A percentile compares a stretch with the other conserved stretches of the same genome.
phyloP scores from a whole-genome alignment of 75 land plant species.

The Ceratopteris richardii region DNA sequence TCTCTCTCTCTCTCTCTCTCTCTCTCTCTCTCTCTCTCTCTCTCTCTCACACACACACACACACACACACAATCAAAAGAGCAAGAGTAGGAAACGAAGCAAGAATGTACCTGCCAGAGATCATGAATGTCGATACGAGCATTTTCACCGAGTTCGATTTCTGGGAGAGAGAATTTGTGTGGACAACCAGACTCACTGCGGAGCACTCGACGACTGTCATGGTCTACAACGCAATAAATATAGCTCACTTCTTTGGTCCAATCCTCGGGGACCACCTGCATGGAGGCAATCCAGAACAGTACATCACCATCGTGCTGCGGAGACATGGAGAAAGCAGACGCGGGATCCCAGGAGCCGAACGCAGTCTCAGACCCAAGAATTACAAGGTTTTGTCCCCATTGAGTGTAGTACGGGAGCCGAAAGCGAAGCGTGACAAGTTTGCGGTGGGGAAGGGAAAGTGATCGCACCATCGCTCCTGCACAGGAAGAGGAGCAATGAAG shows the following conservation, averaged over 20 bases:
- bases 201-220: conserved; percentile 48
- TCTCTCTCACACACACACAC: too few species aligned
- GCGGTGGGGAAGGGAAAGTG: not conserved
- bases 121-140: conserved; percentile 60
- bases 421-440: conserved; percentile 46
- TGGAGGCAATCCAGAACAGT: conserved; percentile 63
- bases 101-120: conserved; percentile 73
- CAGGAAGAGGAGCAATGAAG: too few species aligned
- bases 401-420: conserved; percentile 67
- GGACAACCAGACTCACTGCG: conserved; percentile 64
- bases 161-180: conserved; percentile 41
- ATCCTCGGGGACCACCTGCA: conserved; percentile 6
- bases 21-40: too few species aligned
- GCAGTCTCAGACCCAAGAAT: conserved; percentile 64
- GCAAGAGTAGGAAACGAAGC: not conserved
- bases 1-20: too few species aligned
- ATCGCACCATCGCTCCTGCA: too few species aligned
- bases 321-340: conserved; percentile 43
- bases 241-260: conserved; percentile 15
- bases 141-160: conserved; percentile 35
- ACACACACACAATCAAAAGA: too few species aligned
- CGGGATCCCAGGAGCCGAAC: conserved; percentile 66
- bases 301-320: conserved; percentile 54
- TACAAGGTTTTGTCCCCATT: conserved; percentile 86
- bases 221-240: conserved; percentile 68